A percentile compares a stretch with the other conserved stretches of the same genome.
Conservation (phyloP, 2,329 filamentous ascomycete species). For the Coniella lustricola region DNA sequence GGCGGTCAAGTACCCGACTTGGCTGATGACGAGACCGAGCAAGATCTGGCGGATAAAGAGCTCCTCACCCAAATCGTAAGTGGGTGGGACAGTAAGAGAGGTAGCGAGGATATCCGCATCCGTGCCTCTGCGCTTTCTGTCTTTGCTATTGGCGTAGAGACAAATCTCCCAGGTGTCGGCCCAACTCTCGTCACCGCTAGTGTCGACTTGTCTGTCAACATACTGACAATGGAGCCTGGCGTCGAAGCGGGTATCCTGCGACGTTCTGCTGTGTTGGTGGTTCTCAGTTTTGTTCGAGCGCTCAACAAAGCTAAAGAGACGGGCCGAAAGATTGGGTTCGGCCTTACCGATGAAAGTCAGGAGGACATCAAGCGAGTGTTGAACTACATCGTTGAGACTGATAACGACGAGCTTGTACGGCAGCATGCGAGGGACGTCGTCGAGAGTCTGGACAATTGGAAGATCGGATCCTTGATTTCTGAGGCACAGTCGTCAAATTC, state of each 20-base stretch:
- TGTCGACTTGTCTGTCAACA: constrained; percentile 56
- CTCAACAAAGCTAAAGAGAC: constrained; percentile 46
- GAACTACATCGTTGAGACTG: constrained; percentile 56
- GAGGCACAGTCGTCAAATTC: constrained; percentile 1
- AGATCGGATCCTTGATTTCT: constrained; percentile 30
- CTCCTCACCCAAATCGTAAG: constrained; percentile 52
- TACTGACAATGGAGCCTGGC: constrained; percentile 56
- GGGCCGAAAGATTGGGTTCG: constrained; percentile 42
- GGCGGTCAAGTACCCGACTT: constrained; percentile 45
- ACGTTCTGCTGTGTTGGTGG: constrained; percentile 56
- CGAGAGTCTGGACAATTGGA: constrained; percentile 59
- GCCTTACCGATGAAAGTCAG: constrained; percentile 46
- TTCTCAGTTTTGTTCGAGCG: constrained; percentile 55
- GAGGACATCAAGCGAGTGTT: constrained; percentile 57
- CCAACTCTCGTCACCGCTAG: constrained; percentile 44
- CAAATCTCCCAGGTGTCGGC: constrained; percentile 50
- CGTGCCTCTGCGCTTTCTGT: constrained; percentile 63
- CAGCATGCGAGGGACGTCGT: constrained; percentile 61
- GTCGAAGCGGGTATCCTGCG: constrained; percentile 57
- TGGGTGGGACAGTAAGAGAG: constrained; percentile 61
- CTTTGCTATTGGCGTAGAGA: constrained; percentile 53
- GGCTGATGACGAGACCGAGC: constrained; percentile 37
- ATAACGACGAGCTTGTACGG: constrained; percentile 61
- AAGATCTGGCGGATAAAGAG: constrained; percentile 40
- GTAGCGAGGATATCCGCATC: constrained; percentile 63